These are phyloP conservation scores for Penicillium macrosclerotiorum DNA, from an alignment of 495 filamentous ascomycete species.

Conservation along the genomic window DNA sequence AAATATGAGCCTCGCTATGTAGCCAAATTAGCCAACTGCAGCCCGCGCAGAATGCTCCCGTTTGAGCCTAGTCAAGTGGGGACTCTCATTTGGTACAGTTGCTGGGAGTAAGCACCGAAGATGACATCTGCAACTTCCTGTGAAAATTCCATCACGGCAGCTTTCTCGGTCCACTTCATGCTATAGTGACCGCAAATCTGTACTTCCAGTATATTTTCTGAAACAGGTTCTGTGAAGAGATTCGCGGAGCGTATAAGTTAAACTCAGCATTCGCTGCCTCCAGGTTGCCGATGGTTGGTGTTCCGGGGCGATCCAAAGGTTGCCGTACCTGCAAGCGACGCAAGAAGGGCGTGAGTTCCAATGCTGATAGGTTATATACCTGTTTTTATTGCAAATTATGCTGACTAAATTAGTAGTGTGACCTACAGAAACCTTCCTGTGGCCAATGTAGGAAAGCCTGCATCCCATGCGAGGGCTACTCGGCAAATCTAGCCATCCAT, in stretches of 20 bases:
- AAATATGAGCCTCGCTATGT: not conserved
- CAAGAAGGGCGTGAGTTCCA: conserved; percentile 12
- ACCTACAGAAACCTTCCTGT: conserved; percentile 3
- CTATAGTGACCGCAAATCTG: too few species aligned
- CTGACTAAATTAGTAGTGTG: conserved; percentile 3
- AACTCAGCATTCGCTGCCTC: not conserved
- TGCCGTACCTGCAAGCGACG: conserved; percentile 10
- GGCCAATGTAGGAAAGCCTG: conserved; percentile 11
- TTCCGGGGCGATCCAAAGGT: conserved; percentile 9
- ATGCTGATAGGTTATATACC: not conserved
- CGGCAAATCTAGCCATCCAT: not conserved
- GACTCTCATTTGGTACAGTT: too few species aligned
- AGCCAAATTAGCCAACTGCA: not conserved
- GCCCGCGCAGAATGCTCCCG: not conserved
- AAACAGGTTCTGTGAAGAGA: not conserved
- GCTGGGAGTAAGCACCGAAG: not conserved
- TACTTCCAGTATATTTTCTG: too few species aligned
- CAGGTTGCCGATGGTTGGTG: conserved; percentile 3
- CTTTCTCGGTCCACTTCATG: too few species aligned
- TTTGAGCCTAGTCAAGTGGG: not conserved
- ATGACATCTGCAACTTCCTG: not conserved
- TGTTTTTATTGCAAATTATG: not conserved
- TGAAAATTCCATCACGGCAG: too few species aligned
- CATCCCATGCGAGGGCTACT: conserved; percentile 8
- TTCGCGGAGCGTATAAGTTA: not conserved